Evolutionary conservation across 306 rosid genomes (phyloP).

Genomic region (Cyclanthera cordifolia): DNA sequence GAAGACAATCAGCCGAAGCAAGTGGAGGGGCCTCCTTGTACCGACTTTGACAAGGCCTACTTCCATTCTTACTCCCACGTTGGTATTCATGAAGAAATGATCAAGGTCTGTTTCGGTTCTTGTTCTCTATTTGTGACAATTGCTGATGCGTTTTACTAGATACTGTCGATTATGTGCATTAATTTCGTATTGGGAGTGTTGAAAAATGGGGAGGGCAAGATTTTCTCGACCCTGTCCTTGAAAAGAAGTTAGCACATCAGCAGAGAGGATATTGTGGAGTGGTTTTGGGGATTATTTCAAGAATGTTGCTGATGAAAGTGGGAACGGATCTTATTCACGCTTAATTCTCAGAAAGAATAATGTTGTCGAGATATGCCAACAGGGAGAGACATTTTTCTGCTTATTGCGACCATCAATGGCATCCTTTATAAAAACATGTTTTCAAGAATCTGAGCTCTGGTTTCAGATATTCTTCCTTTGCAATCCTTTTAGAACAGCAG

Average conservation of each 20-base stretch:
- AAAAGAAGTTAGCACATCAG: neutral
- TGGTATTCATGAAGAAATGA: constrained; percentile 95
- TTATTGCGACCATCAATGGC: neutral
- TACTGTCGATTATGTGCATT: neutral
- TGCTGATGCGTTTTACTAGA: neutral
- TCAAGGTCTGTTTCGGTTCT: constrained; percentile 44
- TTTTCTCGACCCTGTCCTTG: neutral
- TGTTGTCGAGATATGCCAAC: neutral
- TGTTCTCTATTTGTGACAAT: neutral
- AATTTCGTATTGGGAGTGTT: neutral
- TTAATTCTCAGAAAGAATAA: neutral
- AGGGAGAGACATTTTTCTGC: neutral
- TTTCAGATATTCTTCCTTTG: neutral
- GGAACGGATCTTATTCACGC: neutral
- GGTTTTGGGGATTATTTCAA: neutral
- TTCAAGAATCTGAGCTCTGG: neutral
- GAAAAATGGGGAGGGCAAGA: neutral
- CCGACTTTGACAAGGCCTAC: constrained; percentile 88
- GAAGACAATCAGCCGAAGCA: constrained; percentile 24
- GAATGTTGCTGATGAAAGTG: neutral
- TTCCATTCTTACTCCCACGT: constrained; percentile 90
- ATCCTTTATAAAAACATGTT: neutral
- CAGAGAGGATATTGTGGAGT: neutral
- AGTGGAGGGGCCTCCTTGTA: constrained; percentile 46
- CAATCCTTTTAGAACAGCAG: neutral